Evolutionary conservation across 2,329 filamentous ascomycete species (phyloP), one percentile per base, ranked within the genome.

Genomic region (Claviceps arundinis): DNA sequence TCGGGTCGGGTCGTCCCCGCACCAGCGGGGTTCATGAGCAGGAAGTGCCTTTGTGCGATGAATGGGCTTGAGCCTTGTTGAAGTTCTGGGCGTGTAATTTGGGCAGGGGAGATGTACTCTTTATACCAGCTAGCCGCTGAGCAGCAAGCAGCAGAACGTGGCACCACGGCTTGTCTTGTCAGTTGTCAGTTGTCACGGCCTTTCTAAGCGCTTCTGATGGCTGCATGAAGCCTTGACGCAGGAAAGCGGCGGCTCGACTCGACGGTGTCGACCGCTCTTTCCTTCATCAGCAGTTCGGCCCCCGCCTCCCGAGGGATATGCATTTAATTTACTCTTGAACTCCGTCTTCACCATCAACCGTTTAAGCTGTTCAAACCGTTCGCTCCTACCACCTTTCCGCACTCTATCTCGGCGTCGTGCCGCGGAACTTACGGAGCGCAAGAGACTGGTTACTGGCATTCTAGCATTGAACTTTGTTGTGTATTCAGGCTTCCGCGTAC

Each of bases 131-230:
- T 34, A 34, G 30, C 30, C 30, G 30, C 30, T 9, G 30, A 34
- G 9, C 30, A 34, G 30, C 8, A 34, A 41, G 42, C 19, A 43
- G 42, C 19, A 14, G 47, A 48, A 53, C 51, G 51, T 53, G 47
- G 51, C 51, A 53, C 51, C 51, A 50, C 47, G 26, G 37, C 8
- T 30, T 30, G 26, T 30, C 26, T 30, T 30, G 26, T 34, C 37
- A 24, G 26, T 37, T 41, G 14, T 22, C 5, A 37, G 45, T 19
- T 34, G 44, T 30, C 41, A 19, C 41, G n/a, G 41, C 11, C n/a
- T 13, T 13, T 3, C 16, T 14, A 48, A 14, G 14, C 46, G 38
- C 37, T 9, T 8, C 7, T n/a, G 13, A 26, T 1, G 16, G 48
- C 11, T 37, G 48, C 38, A 24, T 43, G 48, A 34, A 45, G 49